Evolutionary conservation across 2,329 filamentous ascomycete genomes (phyloP).

Genomic region (Apiospora aurea): DNA sequence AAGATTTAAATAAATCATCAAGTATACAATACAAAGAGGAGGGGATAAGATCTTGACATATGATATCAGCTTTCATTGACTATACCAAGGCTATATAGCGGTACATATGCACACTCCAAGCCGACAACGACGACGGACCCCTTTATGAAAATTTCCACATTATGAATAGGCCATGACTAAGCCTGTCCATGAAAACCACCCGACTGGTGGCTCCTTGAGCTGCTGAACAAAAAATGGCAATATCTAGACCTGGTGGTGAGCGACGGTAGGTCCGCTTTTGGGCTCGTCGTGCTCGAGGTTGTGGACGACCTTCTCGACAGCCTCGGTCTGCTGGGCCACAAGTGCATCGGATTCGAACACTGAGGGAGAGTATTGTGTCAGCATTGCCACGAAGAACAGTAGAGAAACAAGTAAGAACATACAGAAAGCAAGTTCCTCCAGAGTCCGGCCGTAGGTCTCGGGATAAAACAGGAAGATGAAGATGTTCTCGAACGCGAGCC

Average conservation of each 20-base stretch:
- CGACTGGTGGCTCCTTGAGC: not conserved
- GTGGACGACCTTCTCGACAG: conserved; percentile 45
- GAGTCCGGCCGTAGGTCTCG: conserved; percentile 80
- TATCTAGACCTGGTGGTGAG: not conserved
- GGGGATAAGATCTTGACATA: not conserved
- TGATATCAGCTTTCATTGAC: too few relatives aligned
- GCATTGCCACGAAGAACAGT: not conserved
- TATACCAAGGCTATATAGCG: not conserved
- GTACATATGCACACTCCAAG: not conserved
- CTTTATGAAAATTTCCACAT: not conserved
- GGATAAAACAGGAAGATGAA: conserved; percentile 84
- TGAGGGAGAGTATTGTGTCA: conserved; percentile 33
- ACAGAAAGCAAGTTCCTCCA: conserved; percentile 69
- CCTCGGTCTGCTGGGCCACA: conserved; percentile 47
- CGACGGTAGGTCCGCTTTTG: not conserved
- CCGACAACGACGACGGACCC: not conserved
- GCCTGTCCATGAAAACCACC: too few relatives aligned
- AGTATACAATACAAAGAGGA: not conserved
- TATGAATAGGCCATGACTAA: not conserved
- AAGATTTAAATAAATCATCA: not conserved
- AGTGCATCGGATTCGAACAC: conserved; percentile 50
- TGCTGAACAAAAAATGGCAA: not conserved
- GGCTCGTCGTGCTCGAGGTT: conserved; percentile 35
- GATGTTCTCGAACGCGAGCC: conserved; percentile 49
- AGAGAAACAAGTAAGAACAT: conserved; percentile 33